Evolutionary conservation across 2,329 filamentous ascomycete species (phyloP).

Genomic region (Teratosphaeria destructans): DNA sequence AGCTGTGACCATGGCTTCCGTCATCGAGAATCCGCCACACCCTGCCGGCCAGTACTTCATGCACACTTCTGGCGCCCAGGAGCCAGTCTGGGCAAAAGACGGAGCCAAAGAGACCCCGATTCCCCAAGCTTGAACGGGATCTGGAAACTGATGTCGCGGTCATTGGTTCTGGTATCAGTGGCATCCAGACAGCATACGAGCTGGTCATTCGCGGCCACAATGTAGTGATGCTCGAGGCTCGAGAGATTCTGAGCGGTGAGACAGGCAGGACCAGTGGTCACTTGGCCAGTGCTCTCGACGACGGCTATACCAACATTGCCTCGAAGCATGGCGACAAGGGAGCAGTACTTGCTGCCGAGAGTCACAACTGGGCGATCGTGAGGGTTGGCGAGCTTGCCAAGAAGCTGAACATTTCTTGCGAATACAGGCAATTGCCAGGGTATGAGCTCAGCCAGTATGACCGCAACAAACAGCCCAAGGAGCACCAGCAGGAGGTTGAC

Average conservation of each 20-base stretch:
- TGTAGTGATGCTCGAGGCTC: constrained; percentile 45
- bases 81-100: background rate
- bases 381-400: constrained; percentile 41
- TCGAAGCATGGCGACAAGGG: constrained; percentile 43
- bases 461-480: constrained; percentile 24
- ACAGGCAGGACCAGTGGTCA: constrained; percentile 46
- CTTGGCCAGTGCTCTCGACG: constrained; percentile 44
- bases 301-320: constrained; percentile 41
- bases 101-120: background rate
- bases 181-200: constrained; percentile 44
- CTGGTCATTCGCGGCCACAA: constrained; percentile 40
- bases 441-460: constrained; percentile 43
- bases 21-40: background rate
- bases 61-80: background rate
- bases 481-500: constrained; percentile 38
- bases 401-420: constrained; percentile 45
- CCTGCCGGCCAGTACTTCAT: background rate
- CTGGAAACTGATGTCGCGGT: constrained; percentile 41
- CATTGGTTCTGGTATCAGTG: constrained; percentile 44
- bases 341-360: constrained; percentile 41
- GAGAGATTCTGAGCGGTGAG: constrained; percentile 45
- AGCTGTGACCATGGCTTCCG: background rate
- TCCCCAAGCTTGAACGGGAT: constrained; percentile 30
- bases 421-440: constrained; percentile 42
- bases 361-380: constrained; percentile 45